A percentile compares a stretch with the other conserved stretches of the same genome.
Conservation (phyloP, 306 rosid genomes). For the Cercis canadensis region DNA sequence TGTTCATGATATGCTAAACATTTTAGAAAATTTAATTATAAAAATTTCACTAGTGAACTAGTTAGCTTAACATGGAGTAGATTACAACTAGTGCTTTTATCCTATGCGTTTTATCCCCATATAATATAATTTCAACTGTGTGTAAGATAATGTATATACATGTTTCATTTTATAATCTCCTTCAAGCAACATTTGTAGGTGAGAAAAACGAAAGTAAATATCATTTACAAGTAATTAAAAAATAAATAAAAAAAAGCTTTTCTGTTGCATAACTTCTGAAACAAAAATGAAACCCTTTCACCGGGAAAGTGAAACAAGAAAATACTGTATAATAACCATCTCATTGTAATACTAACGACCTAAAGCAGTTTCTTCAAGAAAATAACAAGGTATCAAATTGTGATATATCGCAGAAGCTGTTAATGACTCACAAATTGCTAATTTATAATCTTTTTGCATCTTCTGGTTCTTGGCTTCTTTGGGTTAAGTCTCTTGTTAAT, state of each 20-base stretch:
- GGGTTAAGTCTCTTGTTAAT: conserved; percentile 32
- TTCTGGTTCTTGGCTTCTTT: not conserved
- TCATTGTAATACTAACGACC: conserved; percentile 21
- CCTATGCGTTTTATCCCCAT: no score
- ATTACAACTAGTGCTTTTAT: no score
- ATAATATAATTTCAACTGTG: not conserved
- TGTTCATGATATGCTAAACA: no score
- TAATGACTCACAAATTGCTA: conserved; percentile 14
- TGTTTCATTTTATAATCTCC: not conserved
- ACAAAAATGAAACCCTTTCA: conserved; percentile 3
- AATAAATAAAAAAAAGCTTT: not conserved
- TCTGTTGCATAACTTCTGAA: conserved; percentile 8
- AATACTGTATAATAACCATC: conserved; percentile 15
- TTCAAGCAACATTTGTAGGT: conserved; percentile 25
- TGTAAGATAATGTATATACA: conserved; percentile 1
- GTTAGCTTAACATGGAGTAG: no score
- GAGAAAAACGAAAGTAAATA: conserved; percentile 2
- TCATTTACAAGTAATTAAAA: conserved; percentile 7
- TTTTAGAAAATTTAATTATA: no score
- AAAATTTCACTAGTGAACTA: no score
- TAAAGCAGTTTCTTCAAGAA: not conserved
- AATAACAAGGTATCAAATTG: conserved; percentile 9
- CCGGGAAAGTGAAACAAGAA: conserved; percentile 14
- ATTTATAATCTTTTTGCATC: conserved; percentile 27
- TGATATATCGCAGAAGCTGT: conserved; percentile 14